A percentile compares a stretch with the other conserved stretches of the same genome.
These are phyloP conservation scores for Tilletia horrida DNA, from an alignment of 1,284 basidiomycete genomes.

Conservation along the genomic window DNA sequence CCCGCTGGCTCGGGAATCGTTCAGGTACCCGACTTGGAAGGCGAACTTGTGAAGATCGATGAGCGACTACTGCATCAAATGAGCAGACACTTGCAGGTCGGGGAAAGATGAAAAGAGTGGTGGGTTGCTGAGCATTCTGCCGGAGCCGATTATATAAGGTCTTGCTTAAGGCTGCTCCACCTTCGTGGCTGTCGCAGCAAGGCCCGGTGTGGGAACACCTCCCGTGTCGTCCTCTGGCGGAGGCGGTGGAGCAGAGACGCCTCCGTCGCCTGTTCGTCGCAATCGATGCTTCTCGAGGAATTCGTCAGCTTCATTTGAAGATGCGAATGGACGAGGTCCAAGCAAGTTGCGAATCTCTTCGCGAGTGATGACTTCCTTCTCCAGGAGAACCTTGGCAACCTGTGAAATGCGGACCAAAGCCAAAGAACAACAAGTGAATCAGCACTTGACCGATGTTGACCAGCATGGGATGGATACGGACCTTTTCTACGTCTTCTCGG, in stretches of 20 bases:
- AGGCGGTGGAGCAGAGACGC: conserved; percentile 47
- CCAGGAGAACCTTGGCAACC: conserved; percentile 72
- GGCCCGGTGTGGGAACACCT: conserved; percentile 28
- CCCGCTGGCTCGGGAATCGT: too few species aligned
- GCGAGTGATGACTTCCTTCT: conserved; percentile 91
- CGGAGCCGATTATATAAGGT: too few species aligned
- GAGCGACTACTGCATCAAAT: too few species aligned
- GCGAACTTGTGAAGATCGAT: too few species aligned
- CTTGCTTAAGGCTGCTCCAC: neutral
- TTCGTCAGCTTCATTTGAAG: conserved; percentile 62
- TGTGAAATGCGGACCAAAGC: too few species aligned
- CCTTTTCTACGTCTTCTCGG: conserved; percentile 85
- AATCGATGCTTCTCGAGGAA: conserved; percentile 52
- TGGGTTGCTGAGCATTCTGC: too few species aligned
- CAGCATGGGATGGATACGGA: conserved; percentile 52
- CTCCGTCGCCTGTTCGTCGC: conserved; percentile 41
- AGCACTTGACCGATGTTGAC: neutral
- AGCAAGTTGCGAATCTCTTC: conserved; percentile 84
- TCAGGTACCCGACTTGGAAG: too few species aligned
- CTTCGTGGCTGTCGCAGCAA: conserved; percentile 28
- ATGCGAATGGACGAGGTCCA: conserved; percentile 76
- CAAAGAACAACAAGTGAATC: neutral
- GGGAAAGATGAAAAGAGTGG: too few species aligned
- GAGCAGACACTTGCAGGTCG: too few species aligned
- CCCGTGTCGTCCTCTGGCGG: conserved; percentile 37